These are phyloP conservation scores for Penicillium turbatum DNA, from an alignment of 495 filamentous ascomycete genomes.

Conservation along the genomic window DNA sequence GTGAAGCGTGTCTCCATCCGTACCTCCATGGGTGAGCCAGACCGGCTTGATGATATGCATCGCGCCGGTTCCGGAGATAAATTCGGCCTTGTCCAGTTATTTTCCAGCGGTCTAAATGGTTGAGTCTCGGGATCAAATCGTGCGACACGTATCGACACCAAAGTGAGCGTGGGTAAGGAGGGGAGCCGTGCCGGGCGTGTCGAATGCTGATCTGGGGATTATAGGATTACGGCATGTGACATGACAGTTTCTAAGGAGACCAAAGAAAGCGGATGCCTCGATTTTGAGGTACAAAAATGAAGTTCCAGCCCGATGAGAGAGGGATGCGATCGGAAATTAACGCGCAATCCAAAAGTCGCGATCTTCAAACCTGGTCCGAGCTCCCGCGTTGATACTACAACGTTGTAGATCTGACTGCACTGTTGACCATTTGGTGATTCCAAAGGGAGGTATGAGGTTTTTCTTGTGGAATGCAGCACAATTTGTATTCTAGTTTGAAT, in stretches of 20 bases:
- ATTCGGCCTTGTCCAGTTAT: constrained; percentile 1
- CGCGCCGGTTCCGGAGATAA: constrained; percentile 19
- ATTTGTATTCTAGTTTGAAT: too few relatives aligned
- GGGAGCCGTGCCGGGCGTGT: background rate
- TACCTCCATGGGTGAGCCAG: constrained; percentile 91
- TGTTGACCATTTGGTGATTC: too few relatives aligned
- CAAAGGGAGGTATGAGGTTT: too few relatives aligned
- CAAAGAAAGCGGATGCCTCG: background rate
- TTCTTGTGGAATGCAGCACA: too few relatives aligned
- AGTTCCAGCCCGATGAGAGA: constrained; percentile 2
- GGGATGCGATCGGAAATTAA: constrained; percentile 12
- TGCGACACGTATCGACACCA: constrained; percentile 1
- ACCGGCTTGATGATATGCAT: constrained; percentile 93
- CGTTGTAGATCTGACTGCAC: background rate
- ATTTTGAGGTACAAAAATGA: background rate
- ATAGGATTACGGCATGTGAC: background rate
- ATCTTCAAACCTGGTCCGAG: constrained; percentile 43
- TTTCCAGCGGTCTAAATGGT: background rate
- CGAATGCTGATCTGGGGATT: background rate
- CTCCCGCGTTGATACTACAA: constrained; percentile 21
- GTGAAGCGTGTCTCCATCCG: constrained; percentile 4
- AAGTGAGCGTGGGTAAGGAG: background rate
- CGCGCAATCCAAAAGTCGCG: constrained; percentile 40
- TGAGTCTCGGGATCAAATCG: background rate
- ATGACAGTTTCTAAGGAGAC: background rate